Percentiles rank a stretch among this genome's conserved stretches.
These are phyloP conservation scores for Ceratocystis papillata DNA, from an alignment of 2,329 filamentous ascomycete species.

Conservation along the genomic window DNA sequence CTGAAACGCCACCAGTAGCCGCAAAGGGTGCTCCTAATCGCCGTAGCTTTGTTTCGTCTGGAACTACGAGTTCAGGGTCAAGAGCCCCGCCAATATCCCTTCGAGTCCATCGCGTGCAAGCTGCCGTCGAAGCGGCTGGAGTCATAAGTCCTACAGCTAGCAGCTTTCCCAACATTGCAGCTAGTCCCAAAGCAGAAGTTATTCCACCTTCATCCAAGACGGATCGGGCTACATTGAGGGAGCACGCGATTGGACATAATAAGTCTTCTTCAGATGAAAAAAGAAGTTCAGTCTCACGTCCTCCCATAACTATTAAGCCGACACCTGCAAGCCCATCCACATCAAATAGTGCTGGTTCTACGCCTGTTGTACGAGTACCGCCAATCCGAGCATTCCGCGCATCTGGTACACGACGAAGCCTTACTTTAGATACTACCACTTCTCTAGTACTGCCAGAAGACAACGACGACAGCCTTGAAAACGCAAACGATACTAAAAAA, in stretches of 20 bases:
- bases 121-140: constrained; percentile 17
- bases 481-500: constrained; percentile 26
- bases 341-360: constrained; percentile 28
- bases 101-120: constrained; percentile 21
- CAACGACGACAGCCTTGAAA: constrained; percentile 36
- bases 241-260: constrained; percentile 15
- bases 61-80: constrained; percentile 17
- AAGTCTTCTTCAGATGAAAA: constrained; percentile 38
- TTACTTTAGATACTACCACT: constrained; percentile 44
- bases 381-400: constrained; percentile 48
- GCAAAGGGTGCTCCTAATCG: constrained; percentile 19
- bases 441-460: constrained; percentile 37
- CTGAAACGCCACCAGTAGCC: constrained; percentile 1
- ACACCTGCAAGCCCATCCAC: constrained; percentile 25
- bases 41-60: constrained; percentile 19
- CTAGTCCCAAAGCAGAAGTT: constrained; percentile 16
- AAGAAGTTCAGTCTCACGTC: constrained; percentile 31
- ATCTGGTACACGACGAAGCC: constrained; percentile 46
- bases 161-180: neutral
- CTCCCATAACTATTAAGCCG: constrained; percentile 29
- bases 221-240: constrained; percentile 12
- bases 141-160: neutral
- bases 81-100: constrained; percentile 21
- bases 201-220: constrained; percentile 30
- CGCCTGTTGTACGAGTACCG: constrained; percentile 35